A percentile compares a stretch with the other conserved stretches of the same genome.
These are phyloP conservation scores for Camelina laxa DNA, from an alignment of 345 rosid genomes.

Conservation along the genomic window DNA sequence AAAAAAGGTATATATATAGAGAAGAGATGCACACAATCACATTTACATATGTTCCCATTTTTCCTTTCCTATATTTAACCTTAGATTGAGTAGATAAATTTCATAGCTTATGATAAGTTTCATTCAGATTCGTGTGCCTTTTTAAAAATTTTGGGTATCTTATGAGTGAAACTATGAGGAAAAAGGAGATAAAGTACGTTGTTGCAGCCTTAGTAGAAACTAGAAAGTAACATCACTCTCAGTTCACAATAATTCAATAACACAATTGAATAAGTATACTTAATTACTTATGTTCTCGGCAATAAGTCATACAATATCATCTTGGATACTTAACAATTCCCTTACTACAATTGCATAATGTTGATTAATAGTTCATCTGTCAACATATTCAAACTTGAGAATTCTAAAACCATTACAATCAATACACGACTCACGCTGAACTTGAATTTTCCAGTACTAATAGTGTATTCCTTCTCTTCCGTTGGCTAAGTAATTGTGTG, in stretches of 20 bases:
- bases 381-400: neutral
- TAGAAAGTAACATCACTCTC: constrained; percentile 39
- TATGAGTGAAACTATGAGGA: constrained; percentile 53
- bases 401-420: constrained; percentile 1
- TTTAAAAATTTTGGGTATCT: constrained; percentile 63
- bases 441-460: neutral
- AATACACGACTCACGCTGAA: neutral
- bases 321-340: constrained; percentile 8
- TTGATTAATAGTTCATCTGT: constrained; percentile 5
- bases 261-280: neutral
- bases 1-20: no score
- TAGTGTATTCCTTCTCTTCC: neutral
- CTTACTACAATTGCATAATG: neutral
- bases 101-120: constrained; percentile 26
- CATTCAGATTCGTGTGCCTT: constrained; percentile 58
- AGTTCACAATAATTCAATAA: constrained; percentile 19
- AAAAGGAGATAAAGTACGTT: constrained; percentile 54
- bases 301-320: neutral
- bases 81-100: neutral
- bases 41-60: neutral
- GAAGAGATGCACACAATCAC: neutral
- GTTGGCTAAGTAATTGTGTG: constrained; percentile 31
- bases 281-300: neutral
- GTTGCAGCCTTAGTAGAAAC: constrained; percentile 45
- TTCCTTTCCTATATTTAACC: neutral